Base-by-base conservation (phyloP, 2,329 filamentous ascomycete genomes). In the Alternaria hordeiaustralica region DNA sequence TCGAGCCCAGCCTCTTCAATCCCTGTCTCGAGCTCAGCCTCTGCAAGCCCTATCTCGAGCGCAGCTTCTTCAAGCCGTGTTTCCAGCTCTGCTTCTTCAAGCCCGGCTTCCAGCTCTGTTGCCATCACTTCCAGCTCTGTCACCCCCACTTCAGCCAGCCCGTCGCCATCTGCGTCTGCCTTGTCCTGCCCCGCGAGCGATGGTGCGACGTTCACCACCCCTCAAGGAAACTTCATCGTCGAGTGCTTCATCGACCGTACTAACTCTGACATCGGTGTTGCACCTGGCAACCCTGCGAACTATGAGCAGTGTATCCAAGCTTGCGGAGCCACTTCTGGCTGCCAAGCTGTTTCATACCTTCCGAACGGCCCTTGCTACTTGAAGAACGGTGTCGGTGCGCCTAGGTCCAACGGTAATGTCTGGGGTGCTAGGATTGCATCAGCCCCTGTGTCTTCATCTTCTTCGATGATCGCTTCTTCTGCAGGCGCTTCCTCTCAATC, bases 311-410 rank as follows among this genome's bases (percentile, higher is more conserved):
- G 67, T 33, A 49, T 69, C 11, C 50, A 56, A 11, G 59, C 55
- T 41, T 69, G 66, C 21, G 58, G 50, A 8, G 28, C 30, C 6
- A 58, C 28, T 25, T 13, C 55, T 6, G n/a, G 25, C 9, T 69
- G 66, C 44, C 46, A 56, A 20, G 60, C 43, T 12, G 64, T 65
- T 13, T 61, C 64, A 5, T 69, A 67, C 49, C 18, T 60, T 4
- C 66, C 66, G 12, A 65, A 65, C 15, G 66, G 63, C 9, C 63
- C 63, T 18, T 66, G 63, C 44, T 67, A 67, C 23, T 11, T 67
- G 13, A 67, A 67, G 62, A 55, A 12, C 15, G 62, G 49, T n/a
- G 12, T 59, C n/a, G 64, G 64, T 43, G 46, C 43, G 23, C 55
- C 64, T n/a, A 47, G 30, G 11, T 25, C 51, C 12, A 65, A 67